Conservation (phyloP, 352 stramenopile genomes). For the Pythium phragmitis region DNA sequence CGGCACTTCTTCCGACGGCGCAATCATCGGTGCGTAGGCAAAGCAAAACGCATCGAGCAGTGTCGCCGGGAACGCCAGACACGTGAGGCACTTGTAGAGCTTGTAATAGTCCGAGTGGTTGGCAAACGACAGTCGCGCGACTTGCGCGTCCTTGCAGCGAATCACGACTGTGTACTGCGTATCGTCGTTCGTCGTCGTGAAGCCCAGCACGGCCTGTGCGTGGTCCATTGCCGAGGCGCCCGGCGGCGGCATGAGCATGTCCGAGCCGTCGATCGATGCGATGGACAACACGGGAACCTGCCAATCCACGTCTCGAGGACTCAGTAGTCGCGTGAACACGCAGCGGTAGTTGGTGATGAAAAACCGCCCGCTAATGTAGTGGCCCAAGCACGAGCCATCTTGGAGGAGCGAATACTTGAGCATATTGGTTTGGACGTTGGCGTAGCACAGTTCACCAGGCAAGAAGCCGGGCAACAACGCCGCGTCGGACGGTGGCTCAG, state of each 20-base stretch:
- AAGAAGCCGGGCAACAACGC: constrained; percentile 41
- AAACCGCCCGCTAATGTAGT: constrained; percentile 75
- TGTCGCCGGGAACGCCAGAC: constrained; percentile 66
- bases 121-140: constrained; percentile 64
- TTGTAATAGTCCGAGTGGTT: constrained; percentile 75
- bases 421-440: constrained; percentile 72
- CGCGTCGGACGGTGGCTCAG: constrained; percentile 7
- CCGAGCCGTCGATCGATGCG: constrained; percentile 56
- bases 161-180: constrained; percentile 65
- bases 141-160: constrained; percentile 77
- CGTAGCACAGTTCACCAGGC: constrained; percentile 76
- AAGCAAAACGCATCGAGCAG: constrained; percentile 86
- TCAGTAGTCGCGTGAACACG: constrained; percentile 62
- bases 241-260: constrained; percentile 29
- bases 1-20: constrained; percentile 70
- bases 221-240: constrained; percentile 44
- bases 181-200: constrained; percentile 38
- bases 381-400: constrained; percentile 62
- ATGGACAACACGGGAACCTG: constrained; percentile 81
- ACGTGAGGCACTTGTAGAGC: constrained; percentile 73
- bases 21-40: constrained; percentile 61
- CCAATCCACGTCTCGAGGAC: constrained; percentile 58
- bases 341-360: constrained; percentile 87
- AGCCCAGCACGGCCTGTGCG: constrained; percentile 60
- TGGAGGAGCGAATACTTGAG: constrained; percentile 57